Evolutionary conservation across 805 yeast genomes (phyloP).

Genomic region (Cyberlindnera mississippiensis): DNA sequence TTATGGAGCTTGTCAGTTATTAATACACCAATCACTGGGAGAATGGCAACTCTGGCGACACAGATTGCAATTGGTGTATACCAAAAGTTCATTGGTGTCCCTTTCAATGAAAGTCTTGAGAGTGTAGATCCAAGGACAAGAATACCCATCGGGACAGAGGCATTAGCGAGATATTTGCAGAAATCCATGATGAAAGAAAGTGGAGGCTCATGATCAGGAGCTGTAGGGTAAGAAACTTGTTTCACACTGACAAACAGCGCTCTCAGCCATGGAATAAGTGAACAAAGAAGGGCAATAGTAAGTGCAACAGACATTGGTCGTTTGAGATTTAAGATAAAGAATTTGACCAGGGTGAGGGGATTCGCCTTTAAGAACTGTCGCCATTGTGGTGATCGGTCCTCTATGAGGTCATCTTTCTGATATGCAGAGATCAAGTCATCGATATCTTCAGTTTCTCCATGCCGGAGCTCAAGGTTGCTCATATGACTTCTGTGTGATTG

Average conservation of each 20-base stretch:
- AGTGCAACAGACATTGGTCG: slow-evolving; percentile 76
- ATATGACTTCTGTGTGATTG: slow-evolving; percentile 10
- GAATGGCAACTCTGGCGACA: slow-evolving; percentile 53
- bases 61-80: slow-evolving; percentile 56
- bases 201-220: slow-evolving; percentile 88
- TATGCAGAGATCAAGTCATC: slow-evolving; percentile 46
- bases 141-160: slow-evolving; percentile 88
- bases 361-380: slow-evolving; percentile 1
- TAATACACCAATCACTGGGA: slow-evolving; percentile 78
- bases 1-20: slow-evolving; percentile 58
- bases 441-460: slow-evolving; percentile 30
- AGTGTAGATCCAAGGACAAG: slow-evolving; percentile 84
- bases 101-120: slow-evolving; percentile 59
- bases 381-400: not conserved
- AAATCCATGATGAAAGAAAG: slow-evolving; percentile 83
- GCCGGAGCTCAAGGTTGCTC: slow-evolving; percentile 11
- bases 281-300: slow-evolving; percentile 56
- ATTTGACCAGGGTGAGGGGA: slow-evolving; percentile 19
- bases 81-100: slow-evolving; percentile 34
- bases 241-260: slow-evolving; percentile 58
- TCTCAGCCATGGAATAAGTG: slow-evolving; percentile 87
- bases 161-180: slow-evolving; percentile 74
- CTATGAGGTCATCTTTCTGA: slow-evolving; percentile 17
- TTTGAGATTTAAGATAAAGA: slow-evolving; percentile 47
- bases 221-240: slow-evolving; percentile 49